Percentiles rank a stretch among this genome's conserved stretches.
Conservation (phyloP, 176 grass and related monocot species). For the Tillandsia fasciculata region DNA sequence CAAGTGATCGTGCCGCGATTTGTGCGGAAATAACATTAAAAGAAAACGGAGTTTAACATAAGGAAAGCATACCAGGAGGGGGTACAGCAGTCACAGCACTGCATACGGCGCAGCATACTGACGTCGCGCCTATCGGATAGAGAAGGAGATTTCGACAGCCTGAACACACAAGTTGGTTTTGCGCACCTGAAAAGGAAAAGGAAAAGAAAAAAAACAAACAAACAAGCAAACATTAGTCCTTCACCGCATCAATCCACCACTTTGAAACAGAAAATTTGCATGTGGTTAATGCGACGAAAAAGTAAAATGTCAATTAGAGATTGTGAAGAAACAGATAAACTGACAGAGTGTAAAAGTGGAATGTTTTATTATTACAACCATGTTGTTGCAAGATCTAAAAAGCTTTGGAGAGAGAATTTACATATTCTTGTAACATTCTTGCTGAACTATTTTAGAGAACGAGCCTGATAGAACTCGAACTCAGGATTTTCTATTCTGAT, state of each 20-base stretch:
- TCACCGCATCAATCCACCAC: not conserved
- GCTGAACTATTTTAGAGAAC: too few species aligned
- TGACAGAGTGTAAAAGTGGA: too few species aligned
- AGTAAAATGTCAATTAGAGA: not conserved
- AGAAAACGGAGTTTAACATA: not conserved
- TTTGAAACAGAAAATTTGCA: not conserved
- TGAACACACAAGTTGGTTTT: constrained; percentile 89
- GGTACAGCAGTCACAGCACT: constrained; percentile 79
- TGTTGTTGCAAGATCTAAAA: too few species aligned
- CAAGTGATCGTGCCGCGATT: not conserved
- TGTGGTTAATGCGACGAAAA: not conserved
- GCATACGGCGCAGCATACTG: constrained; percentile 90
- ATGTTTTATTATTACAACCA: too few species aligned
- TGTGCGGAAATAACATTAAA: not conserved
- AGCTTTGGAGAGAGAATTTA: too few species aligned
- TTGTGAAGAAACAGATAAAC: not conserved
- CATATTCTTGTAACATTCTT: too few species aligned
- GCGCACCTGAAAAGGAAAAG: constrained; percentile 29
- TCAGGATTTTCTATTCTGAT: too few species aligned
- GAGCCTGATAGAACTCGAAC: too few species aligned
- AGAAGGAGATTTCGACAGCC: constrained; percentile 91
- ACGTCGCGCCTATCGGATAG: constrained; percentile 82
- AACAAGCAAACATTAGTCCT: not conserved
- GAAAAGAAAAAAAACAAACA: not conserved
- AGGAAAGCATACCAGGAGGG: constrained; percentile 53